Evolutionary conservation across 1,139 yeast species (phyloP).

Genomic region (Maudiozyma humilis): DNA sequence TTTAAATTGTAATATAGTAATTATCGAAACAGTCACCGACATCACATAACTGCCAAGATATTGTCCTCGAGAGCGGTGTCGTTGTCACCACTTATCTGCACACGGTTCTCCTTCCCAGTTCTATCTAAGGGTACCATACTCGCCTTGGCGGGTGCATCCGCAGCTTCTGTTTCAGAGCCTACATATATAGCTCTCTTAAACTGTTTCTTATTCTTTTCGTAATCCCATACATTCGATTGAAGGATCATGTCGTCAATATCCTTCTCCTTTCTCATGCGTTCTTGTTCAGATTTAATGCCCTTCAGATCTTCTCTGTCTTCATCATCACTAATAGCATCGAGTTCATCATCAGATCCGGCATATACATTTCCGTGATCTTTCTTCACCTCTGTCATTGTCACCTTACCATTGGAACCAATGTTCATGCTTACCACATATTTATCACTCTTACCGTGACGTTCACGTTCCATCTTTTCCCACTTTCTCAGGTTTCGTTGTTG

Average conservation of each 20-base stretch:
- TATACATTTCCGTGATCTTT: constrained; percentile 16
- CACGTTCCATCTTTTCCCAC: constrained; percentile 49
- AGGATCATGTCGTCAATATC: constrained; percentile 27
- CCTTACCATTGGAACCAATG: constrained; percentile 71
- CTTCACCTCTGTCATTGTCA: constrained; percentile 24
- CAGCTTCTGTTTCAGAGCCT: constrained; percentile 10
- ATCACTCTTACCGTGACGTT: constrained; percentile 63
- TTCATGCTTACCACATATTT: constrained; percentile 63
- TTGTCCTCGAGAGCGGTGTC: constrained; percentile 21
- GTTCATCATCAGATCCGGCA: constrained; percentile 25
- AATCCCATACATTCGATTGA: constrained; percentile 48
- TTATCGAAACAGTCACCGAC: no score
- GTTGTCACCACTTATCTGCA: constrained; percentile 18
- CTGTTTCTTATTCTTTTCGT: constrained; percentile 41
- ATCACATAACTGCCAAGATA: constrained; percentile 19
- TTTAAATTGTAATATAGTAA: no score
- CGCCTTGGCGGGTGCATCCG: not conserved
- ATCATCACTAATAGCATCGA: constrained; percentile 26
- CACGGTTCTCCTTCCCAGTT: constrained; percentile 10
- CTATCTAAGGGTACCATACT: not conserved
- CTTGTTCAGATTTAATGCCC: constrained; percentile 33
- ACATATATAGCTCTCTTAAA: constrained; percentile 37
- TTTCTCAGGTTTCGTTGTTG: constrained; percentile 69
- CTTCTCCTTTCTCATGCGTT: constrained; percentile 31
- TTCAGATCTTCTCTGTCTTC: constrained; percentile 26